Conservation (phyloP, 352 stramenopile genomes). For the Pythium coloratum region DNA sequence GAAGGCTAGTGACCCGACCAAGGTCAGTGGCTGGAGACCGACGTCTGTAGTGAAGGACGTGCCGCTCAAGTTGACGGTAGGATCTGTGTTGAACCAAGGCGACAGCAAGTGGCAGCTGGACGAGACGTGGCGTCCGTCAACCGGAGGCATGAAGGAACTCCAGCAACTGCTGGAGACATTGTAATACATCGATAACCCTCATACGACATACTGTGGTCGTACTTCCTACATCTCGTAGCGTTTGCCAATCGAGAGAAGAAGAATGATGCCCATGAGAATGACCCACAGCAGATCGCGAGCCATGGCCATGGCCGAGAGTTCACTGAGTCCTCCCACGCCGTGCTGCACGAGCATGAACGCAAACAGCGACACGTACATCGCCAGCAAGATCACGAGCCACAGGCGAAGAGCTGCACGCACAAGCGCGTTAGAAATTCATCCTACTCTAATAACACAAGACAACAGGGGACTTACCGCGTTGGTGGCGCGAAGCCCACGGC, state of each 20-base stretch:
- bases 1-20: not conserved
- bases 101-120: constrained; percentile 12
- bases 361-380: constrained; percentile 24
- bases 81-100: not conserved
- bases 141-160: constrained; percentile 38
- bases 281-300: constrained; percentile 22
- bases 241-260: constrained; percentile 20
- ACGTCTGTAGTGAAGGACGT: constrained; percentile 15
- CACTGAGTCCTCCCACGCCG: constrained; percentile 17
- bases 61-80: constrained; percentile 7
- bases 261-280: constrained; percentile 20
- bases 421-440: not conserved
- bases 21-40: not conserved
- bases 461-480: not conserved
- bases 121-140: constrained; percentile 49
- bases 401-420: constrained; percentile 7
- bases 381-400: constrained; percentile 8
- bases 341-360: constrained; percentile 12
- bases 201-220: not conserved
- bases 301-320: constrained; percentile 3
- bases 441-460: not conserved
- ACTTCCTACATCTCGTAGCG: constrained; percentile 5
- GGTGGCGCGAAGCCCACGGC: constrained; percentile 20
- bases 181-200: not conserved
- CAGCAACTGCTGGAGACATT: constrained; percentile 32